A percentile compares a stretch with the other conserved stretches of the same genome.
phyloP scores from a whole-genome alignment of 305 asterid species.

The Fraxinus xanthoxyloides region DNA sequence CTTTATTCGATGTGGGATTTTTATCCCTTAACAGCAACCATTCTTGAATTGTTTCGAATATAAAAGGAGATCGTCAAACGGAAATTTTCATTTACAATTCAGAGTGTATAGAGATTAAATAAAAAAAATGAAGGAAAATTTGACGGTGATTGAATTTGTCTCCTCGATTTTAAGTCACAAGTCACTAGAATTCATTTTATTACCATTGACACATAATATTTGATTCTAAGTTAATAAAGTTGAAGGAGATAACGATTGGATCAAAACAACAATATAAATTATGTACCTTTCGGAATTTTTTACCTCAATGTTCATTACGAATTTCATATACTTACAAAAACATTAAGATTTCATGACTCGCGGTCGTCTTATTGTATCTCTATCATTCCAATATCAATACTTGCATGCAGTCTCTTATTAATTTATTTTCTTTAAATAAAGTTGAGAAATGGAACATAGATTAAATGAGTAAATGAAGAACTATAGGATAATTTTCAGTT shows the following conservation, averaged over 20 bases:
- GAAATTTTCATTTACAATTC: neutral
- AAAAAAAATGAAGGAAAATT: neutral
- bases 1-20: too few species aligned
- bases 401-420: neutral
- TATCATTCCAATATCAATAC: neutral
- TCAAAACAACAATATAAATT: neutral
- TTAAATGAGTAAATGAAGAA: neutral
- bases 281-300: neutral
- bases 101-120: neutral
- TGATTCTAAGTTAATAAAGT: neutral
- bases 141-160: neutral
- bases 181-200: neutral
- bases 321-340: neutral
- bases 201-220: neutral
- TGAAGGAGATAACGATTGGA: neutral
- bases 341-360: neutral
- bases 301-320: neutral
- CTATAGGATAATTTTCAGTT: neutral
- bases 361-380: neutral
- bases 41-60: neutral
- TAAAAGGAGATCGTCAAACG: neutral
- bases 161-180: neutral
- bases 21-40: neutral
- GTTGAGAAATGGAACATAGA: neutral
- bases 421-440: neutral